These are phyloP conservation scores for Ophidiomyces ophidiicola DNA, from an alignment of 2,329 filamentous ascomycete genomes.

Conservation along the genomic window DNA sequence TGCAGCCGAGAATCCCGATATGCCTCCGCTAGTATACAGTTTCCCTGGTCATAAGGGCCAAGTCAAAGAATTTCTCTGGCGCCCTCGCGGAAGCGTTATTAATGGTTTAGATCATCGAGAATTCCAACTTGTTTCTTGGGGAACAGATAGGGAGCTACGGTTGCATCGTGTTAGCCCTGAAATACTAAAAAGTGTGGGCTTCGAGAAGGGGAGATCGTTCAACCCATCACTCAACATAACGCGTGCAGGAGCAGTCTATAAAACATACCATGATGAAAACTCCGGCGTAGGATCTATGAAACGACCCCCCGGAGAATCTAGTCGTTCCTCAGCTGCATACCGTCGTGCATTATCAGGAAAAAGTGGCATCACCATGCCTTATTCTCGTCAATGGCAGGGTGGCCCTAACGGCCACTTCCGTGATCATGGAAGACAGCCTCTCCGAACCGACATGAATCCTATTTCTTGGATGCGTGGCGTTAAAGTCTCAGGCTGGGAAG, in stretches of 20 bases:
- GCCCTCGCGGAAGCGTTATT: conserved; percentile 57
- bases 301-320: not conserved
- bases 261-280: conserved; percentile 57
- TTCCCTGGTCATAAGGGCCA: conserved; percentile 48
- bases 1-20: conserved; percentile 21
- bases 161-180: conserved; percentile 60
- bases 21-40: conserved; percentile 36
- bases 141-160: conserved; percentile 69
- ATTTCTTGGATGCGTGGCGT: conserved; percentile 56
- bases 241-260: conserved; percentile 72
- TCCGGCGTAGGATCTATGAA: not conserved
- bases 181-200: conserved; percentile 56
- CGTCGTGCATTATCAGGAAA: conserved; percentile 26
- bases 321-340: not conserved
- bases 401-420: conserved; percentile 39
- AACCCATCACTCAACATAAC: conserved; percentile 58
- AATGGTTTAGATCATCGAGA: conserved; percentile 70
- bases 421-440: conserved; percentile 37
- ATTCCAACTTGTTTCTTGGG: conserved; percentile 89
- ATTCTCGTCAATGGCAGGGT: conserved; percentile 37
- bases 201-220: conserved; percentile 55
- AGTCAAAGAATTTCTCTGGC: conserved; percentile 87
- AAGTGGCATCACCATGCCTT: conserved; percentile 42
- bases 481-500: conserved; percentile 45
- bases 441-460: conserved; percentile 43